Percentiles rank a stretch among this genome's conserved stretches.
These are phyloP conservation scores for Sordaria brevicollis DNA, from an alignment of 495 filamentous ascomycete genomes.

Conservation along the genomic window DNA sequence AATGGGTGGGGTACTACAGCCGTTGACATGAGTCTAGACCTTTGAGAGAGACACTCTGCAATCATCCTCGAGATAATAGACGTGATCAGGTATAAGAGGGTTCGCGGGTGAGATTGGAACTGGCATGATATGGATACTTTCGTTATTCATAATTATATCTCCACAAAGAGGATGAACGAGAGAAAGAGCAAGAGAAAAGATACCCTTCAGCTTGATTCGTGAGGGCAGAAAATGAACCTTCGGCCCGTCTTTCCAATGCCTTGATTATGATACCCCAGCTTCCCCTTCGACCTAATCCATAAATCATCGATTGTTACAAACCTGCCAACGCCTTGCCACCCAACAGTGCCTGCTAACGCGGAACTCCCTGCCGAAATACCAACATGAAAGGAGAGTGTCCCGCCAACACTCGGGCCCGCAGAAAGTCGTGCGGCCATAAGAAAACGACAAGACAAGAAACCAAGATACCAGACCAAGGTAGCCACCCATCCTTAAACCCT, in stretches of 20 bases:
- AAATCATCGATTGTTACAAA: neutral
- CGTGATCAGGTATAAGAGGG: accelerated
- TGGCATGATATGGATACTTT: too few relatives aligned
- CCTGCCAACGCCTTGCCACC: neutral
- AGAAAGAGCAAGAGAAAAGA: neutral
- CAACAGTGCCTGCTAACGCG: neutral
- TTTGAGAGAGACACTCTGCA: neutral
- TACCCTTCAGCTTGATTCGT: neutral
- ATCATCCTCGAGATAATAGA: neutral
- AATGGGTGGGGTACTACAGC: neutral
- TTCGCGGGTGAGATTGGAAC: neutral
- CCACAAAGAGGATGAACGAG: neutral
- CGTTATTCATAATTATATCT: neutral
- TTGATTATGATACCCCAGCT: neutral
- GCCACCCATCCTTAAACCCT: neutral
- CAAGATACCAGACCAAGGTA: neutral
- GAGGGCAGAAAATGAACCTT: neutral
- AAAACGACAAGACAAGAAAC: neutral
- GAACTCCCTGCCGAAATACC: neutral
- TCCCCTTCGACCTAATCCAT: neutral
- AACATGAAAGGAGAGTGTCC: neutral
- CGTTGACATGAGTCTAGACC: neutral
- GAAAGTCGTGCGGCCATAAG: neutral
- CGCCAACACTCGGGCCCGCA: neutral
- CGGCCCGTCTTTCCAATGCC: neutral